These are phyloP conservation scores for Chimonanthus praecox DNA, from an alignment of 164 flowering plant genomes.

Conservation along the genomic window DNA sequence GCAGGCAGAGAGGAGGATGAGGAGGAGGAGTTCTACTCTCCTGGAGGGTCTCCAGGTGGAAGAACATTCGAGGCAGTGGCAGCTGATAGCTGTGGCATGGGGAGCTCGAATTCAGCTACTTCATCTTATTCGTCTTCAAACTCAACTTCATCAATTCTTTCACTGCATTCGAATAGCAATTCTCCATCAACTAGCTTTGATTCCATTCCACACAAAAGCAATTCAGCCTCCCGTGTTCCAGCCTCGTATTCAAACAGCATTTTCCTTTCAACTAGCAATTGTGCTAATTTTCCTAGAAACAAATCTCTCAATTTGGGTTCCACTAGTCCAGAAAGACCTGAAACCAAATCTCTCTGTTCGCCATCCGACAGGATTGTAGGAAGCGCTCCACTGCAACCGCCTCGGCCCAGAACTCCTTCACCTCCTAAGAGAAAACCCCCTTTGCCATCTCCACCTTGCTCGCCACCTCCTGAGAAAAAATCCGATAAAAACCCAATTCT, in stretches of 20 bases:
- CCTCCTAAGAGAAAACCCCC: slow-evolving; percentile 25
- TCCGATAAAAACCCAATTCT: background rate
- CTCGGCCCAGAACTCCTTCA: slow-evolving; percentile 21
- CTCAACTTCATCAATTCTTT: slow-evolving; percentile 11
- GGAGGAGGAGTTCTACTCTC: slow-evolving; percentile 65
- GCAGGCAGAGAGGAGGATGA: slow-evolving; percentile 17
- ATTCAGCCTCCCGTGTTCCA: background rate
- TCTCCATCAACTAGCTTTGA: slow-evolving; percentile 35
- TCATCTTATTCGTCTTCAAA: slow-evolving; percentile 43
- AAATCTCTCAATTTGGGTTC: no score
- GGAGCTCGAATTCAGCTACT: slow-evolving; percentile 34
- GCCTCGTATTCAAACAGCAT: background rate
- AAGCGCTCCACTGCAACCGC: no score
- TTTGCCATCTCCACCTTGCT: slow-evolving; percentile 24
- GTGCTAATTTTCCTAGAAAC: no score
- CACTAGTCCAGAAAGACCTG: slow-evolving; percentile 8
- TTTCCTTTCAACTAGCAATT: no score
- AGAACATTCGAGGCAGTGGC: slow-evolving; percentile 20
- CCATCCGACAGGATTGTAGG: background rate
- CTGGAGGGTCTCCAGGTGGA: slow-evolving; percentile 40
- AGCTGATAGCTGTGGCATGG: slow-evolving; percentile 21
- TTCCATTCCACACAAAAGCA: background rate
- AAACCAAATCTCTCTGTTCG: background rate
- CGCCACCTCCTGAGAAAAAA: slow-evolving; percentile 13
- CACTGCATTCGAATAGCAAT: slow-evolving; percentile 22